A percentile compares a stretch with the other conserved stretches of the same genome.
phyloP scores from a whole-genome alignment of 2,329 filamentous ascomycete species.

The Aspergillus melleus region DNA sequence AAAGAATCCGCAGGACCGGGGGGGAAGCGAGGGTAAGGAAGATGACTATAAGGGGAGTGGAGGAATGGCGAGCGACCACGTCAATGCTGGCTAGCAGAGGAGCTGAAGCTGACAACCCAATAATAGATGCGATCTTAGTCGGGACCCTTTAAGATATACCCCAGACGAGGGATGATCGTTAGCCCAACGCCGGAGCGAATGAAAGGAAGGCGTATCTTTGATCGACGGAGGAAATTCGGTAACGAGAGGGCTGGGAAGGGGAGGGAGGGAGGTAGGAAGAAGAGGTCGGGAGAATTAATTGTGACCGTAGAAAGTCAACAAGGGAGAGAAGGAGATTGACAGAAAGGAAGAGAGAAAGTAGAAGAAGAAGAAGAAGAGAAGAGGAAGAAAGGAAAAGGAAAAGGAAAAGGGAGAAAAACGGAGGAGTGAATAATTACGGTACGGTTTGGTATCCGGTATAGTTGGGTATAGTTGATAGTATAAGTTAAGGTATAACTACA shows the following conservation, averaged over 20 bases:
- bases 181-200: slow-evolving; percentile 12
- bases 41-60: slow-evolving; percentile 7
- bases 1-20: slow-evolving; percentile 5
- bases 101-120: slow-evolving; percentile 6
- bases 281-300: no score
- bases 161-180: slow-evolving; percentile 11
- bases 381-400: background rate
- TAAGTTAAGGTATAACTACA: no score
- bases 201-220: slow-evolving; percentile 20
- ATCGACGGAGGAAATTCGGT: slow-evolving; percentile 21
- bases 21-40: background rate
- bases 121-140: slow-evolving; percentile 1
- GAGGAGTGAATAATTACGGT: background rate
- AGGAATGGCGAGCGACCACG: slow-evolving; percentile 8
- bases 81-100: slow-evolving; percentile 7
- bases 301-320: no score
- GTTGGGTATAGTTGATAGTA: no score
- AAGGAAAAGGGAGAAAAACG: slow-evolving; percentile 4
- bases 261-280: slow-evolving; percentile 3
- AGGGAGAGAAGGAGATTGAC: background rate
- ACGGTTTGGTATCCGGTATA: background rate
- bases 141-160: background rate
- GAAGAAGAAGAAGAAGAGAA: slow-evolving; percentile 1
- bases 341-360: background rate
- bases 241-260: slow-evolving; percentile 3